phyloP scores from a whole-genome alignment of 306 rosid genomes.

The Coriaria nepalensis region DNA sequence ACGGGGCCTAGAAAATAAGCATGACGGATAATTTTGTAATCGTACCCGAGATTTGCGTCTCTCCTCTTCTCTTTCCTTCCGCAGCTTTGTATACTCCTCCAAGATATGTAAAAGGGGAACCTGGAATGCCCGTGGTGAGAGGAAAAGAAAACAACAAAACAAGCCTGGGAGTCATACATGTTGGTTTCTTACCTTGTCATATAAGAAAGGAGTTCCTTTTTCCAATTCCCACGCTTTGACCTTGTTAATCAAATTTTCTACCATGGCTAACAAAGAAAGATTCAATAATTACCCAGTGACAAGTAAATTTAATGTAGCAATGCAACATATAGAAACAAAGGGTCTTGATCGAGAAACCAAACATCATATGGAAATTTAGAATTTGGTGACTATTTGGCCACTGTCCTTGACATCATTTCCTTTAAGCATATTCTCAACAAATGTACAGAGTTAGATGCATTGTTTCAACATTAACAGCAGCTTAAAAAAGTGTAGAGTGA shows the following conservation, averaged over 20 bases:
- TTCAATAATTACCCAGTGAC: slow-evolving; percentile 10
- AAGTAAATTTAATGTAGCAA: background rate
- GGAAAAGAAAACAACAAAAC: slow-evolving; percentile 2
- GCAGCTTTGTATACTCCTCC: slow-evolving; percentile 42
- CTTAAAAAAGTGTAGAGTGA: background rate
- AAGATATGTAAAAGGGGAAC: slow-evolving; percentile 40
- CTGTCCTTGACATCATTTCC: slow-evolving; percentile 2
- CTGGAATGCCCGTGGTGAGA: slow-evolving; percentile 26
- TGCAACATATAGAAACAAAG: slow-evolving; percentile 4
- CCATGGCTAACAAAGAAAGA: slow-evolving; percentile 34
- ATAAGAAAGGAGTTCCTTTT: slow-evolving; percentile 70
- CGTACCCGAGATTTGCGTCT: slow-evolving; percentile 75
- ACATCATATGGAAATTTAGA: background rate
- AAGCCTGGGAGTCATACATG: slow-evolving; percentile 1
- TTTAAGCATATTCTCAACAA: background rate
- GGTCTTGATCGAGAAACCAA: background rate
- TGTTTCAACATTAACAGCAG: too few species aligned
- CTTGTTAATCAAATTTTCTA: slow-evolving; percentile 60
- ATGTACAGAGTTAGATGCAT: background rate
- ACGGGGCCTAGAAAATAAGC: background rate
- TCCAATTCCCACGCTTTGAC: slow-evolving; percentile 81
- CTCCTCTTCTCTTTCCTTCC: slow-evolving; percentile 65
- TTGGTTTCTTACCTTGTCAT: slow-evolving; percentile 57
- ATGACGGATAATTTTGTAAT: background rate
- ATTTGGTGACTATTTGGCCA: background rate